Conservation (phyloP, 768 basidiomycete genomes). For the Cytidiella melzeri region DNA sequence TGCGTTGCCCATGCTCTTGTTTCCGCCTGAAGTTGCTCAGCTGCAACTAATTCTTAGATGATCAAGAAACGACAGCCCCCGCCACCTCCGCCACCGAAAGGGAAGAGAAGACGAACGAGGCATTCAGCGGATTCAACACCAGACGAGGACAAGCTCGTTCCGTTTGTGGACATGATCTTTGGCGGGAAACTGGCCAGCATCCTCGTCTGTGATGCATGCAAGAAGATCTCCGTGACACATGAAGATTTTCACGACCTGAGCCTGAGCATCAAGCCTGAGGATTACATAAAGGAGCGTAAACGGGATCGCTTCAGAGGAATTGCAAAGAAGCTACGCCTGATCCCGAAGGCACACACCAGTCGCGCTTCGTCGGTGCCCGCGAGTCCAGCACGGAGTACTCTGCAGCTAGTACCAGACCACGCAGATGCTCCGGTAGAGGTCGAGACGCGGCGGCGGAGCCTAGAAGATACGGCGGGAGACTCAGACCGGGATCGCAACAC, state of each 20-base stretch:
- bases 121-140: background rate
- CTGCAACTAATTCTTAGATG: no score
- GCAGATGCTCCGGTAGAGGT: constrained; percentile 32
- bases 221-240: constrained; percentile 85
- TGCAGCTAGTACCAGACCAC: constrained; percentile 33
- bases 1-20: constrained; percentile 36
- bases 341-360: constrained; percentile 9
- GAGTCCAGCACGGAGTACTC: constrained; percentile 25
- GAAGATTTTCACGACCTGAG: constrained; percentile 96
- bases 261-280: constrained; percentile 79
- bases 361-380: constrained; percentile 59
- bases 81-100: constrained; percentile 34
- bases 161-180: constrained; percentile 88
- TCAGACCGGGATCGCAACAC: constrained; percentile 2
- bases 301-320: constrained; percentile 73
- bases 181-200: constrained; percentile 85
- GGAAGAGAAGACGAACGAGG: constrained; percentile 29
- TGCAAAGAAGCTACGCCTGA: constrained; percentile 52
- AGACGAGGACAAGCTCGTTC: constrained; percentile 47
- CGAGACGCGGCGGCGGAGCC: constrained; percentile 36
- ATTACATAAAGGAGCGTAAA: constrained; percentile 66
- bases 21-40: no score
- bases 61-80: constrained; percentile 66
- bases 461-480: constrained; percentile 28
- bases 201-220: constrained; percentile 92